Base-by-base conservation (phyloP, 2,329 filamentous ascomycete genomes). In the Aquanectria penicillioides region DNA sequence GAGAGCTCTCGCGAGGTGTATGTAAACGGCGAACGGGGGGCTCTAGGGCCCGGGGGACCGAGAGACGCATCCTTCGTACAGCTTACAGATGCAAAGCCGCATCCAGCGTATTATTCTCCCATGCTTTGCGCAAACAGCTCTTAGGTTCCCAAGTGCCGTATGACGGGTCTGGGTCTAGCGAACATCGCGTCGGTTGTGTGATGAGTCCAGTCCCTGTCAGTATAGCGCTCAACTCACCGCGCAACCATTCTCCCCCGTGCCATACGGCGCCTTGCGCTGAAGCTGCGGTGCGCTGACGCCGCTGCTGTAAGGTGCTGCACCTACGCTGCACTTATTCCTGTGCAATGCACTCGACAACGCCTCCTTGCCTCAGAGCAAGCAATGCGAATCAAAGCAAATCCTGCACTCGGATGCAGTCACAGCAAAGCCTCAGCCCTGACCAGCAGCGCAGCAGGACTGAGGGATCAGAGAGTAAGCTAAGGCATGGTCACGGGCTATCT, bases 261-360 rank as follows among this genome's bases (percentile, higher is more conserved):
- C 33, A 46, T 40, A 37, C 40, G 40, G 40, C 50, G 33, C 40
- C 33, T 37, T 46, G 40, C 40, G 40, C 41, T 34, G 50, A 26
- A 44, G 25, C n/a, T n/a, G 40, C 4, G 29, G 26, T 12, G 38
- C 23, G 29, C 29, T 33, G 29, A 12, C 6, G 29, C 29, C 9
- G 26, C 25, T n/a, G 26, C 29, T n/a, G n/a, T n/a, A n/a, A 36
- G 13, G 33, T 33, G 40, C 47, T 33, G 55, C 55, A 52, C 28
- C 33, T 40, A 26, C 34, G 47, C 54, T 51, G 52, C 33, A 31
- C 52, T 40, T 40, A n/a, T 36, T 56, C 34, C 36, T 41, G 31
- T 58, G 25, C 55, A 58, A 52, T 57, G 53, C 53, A 57, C 37
- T 25, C 47, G 40, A 48, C 37, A 38, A 58, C 40, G 48, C 47